These are phyloP conservation scores for Spongiforma sp. DNA, from an alignment of 1,284 basidiomycete species.

Conservation along the genomic window DNA sequence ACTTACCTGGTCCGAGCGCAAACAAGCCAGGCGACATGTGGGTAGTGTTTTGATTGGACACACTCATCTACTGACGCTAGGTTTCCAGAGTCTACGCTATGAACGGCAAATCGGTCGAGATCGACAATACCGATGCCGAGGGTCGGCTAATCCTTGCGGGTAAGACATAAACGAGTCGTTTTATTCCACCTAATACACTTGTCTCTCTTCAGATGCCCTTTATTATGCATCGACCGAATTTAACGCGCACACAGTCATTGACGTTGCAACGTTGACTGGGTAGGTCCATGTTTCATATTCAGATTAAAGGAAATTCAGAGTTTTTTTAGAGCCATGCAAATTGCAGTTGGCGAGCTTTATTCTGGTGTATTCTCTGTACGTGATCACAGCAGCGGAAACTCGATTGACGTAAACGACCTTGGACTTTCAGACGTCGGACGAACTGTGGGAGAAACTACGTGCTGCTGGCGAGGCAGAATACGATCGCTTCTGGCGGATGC, in stretches of 20 bases:
- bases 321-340: conserved; percentile 59
- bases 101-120: conserved; percentile 88
- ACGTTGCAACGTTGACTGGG: conserved; percentile 86
- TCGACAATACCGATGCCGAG: conserved; percentile 91
- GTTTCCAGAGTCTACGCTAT: conserved; percentile 79
- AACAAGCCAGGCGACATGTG: conserved; percentile 89
- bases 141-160: conserved; percentile 81
- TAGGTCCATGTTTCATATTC: conserved; percentile 30
- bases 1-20: conserved; percentile 85
- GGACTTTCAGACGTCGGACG: conserved; percentile 61
- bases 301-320: neutral
- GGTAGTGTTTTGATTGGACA: conserved; percentile 25
- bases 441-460: conserved; percentile 76
- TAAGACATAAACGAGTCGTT: conserved; percentile 32
- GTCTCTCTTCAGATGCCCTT: conserved; percentile 67
- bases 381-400: conserved; percentile 1
- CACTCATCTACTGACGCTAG: neutral
- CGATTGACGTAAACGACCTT: neutral
- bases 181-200: neutral
- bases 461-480: conserved; percentile 75
- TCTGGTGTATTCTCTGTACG: conserved; percentile 82
- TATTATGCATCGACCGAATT: conserved; percentile 83
- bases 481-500: conserved; percentile 88
- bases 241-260: conserved; percentile 84
- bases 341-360: conserved; percentile 77